Base-by-base conservation (phyloP, 768 basidiomycete genomes). In the Termitomyces sp. region DNA sequence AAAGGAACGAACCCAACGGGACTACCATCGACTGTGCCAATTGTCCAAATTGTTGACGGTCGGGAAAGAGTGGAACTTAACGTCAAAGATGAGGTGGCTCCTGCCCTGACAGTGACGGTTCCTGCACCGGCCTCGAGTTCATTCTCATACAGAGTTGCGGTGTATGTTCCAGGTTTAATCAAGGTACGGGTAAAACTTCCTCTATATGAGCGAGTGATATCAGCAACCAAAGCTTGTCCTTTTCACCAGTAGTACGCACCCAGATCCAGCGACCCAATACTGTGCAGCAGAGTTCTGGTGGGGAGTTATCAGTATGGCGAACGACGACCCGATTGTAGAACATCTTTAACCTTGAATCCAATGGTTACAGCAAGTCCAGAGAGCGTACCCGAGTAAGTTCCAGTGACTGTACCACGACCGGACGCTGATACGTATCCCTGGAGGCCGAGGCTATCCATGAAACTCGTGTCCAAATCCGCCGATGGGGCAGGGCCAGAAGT, bases 141-240 rank as follows among this genome's bases (percentile, higher is more conserved):
- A 42, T 76, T 76, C 64, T 81, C 73, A 63, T 70, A 80, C 22
- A 81, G 67, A 10, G 77, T 78, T 13, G 70, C 74, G 12, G 75
- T 75, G 61, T 81, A 82, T 36, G 77, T 79, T 6, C 80, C 79
- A 13, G 79, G 78, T 59, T 80, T 81, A 74, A 81, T 77, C 64
- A 70, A 60, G 9, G 74, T 76, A 18, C 76, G 73, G 12, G 71
- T 74, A 69, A 79, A 80, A 27, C 71, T 67, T 44, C 77, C 78
- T 48, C 76, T 73, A 32, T 45, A 30, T n/a, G 27, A 53, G 12
- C 51, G 51, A 40, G 40, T 46, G 13, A 24, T 26, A 55, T 53
- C 20, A 45, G 20, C 56, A 14, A 37, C 33, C 27, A 42, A n/a
- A 32, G 34, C 30, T 14, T 14, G 22, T 48, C 18, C 6, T n/a